These are phyloP conservation scores for Deakozyma indianensis DNA, from an alignment of 805 yeast genomes.

Conservation along the genomic window DNA sequence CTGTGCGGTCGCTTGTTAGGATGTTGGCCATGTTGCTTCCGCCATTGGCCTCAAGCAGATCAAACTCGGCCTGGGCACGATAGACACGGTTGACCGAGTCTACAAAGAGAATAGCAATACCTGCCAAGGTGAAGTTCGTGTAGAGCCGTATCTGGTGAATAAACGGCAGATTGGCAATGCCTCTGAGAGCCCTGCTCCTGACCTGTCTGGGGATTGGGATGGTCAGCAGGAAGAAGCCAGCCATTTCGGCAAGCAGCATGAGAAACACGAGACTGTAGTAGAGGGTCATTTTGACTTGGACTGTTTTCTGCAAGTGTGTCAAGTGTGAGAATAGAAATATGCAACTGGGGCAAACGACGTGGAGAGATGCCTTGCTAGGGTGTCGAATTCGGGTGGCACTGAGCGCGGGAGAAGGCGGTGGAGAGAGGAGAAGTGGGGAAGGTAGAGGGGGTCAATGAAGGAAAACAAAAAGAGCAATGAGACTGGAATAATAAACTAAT, in stretches of 20 bases:
- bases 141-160: conserved; percentile 61
- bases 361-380: too few species aligned
- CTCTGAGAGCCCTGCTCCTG: conserved; percentile 51
- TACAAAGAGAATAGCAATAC: conserved; percentile 67
- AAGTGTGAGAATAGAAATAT: too few species aligned
- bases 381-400: too few species aligned
- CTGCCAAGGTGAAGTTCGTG: conserved; percentile 67
- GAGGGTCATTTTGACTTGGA: conserved; percentile 24
- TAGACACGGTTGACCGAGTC: conserved; percentile 80
- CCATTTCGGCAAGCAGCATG: conserved; percentile 67
- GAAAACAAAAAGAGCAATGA: too few species aligned
- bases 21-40: conserved; percentile 21
- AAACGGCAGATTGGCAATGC: conserved; percentile 54
- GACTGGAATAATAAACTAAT: too few species aligned
- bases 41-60: conserved; percentile 21
- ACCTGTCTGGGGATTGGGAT: conserved; percentile 69
- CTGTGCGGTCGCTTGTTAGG: conserved; percentile 47
- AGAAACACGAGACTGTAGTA: conserved; percentile 44
- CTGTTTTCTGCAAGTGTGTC: too few species aligned
- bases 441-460: too few species aligned
- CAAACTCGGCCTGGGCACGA: conserved; percentile 46
- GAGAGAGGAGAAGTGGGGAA: too few species aligned
- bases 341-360: too few species aligned
- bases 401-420: too few species aligned
- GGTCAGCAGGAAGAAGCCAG: conserved; percentile 61